Evolutionary conservation across 306 rosid species (phyloP).

Genomic region (Delonix regia): DNA sequence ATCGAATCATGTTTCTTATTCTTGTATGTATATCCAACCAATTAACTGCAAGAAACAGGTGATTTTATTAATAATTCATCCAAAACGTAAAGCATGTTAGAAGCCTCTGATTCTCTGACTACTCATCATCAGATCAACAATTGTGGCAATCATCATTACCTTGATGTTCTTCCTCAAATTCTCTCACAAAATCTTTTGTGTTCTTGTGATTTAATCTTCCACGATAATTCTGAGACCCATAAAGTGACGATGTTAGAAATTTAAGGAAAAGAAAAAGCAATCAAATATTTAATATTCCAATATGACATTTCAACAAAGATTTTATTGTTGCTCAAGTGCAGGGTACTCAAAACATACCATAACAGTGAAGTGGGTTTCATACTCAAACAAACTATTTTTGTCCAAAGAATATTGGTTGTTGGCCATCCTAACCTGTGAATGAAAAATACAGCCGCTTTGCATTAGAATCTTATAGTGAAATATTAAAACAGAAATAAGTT

Average conservation of each 20-base stretch:
- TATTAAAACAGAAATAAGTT: neutral
- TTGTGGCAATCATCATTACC: conserved; percentile 49
- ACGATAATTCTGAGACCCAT: conserved; percentile 73
- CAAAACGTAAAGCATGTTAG: neutral
- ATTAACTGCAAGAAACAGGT: conserved; percentile 55
- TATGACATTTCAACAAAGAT: conserved; percentile 21
- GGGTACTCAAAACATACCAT: conserved; percentile 67
- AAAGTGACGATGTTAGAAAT: conserved; percentile 34
- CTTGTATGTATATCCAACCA: conserved; percentile 81
- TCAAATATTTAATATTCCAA: conserved; percentile 22
- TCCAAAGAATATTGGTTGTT: conserved; percentile 84
- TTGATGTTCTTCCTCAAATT: conserved; percentile 90
- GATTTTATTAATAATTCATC: conserved; percentile 3
- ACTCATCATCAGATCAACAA: conserved; percentile 24
- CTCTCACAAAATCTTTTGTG: conserved; percentile 72
- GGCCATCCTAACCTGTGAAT: conserved; percentile 86
- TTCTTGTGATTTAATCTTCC: conserved; percentile 76
- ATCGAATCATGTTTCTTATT: conserved; percentile 71
- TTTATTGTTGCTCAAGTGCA: conserved; percentile 12
- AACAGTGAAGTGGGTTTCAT: conserved; percentile 97
- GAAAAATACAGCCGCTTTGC: conserved; percentile 28
- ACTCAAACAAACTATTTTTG: conserved; percentile 80
- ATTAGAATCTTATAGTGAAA: conserved; percentile 25
- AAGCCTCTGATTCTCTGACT: conserved; percentile 8
- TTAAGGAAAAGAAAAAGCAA: conserved; percentile 20